A percentile compares a stretch with the other conserved stretches of the same genome.
Evolutionary conservation across 2,329 filamentous ascomycete genomes (phyloP).

Genomic region (Magnaporthiopsis poae): DNA sequence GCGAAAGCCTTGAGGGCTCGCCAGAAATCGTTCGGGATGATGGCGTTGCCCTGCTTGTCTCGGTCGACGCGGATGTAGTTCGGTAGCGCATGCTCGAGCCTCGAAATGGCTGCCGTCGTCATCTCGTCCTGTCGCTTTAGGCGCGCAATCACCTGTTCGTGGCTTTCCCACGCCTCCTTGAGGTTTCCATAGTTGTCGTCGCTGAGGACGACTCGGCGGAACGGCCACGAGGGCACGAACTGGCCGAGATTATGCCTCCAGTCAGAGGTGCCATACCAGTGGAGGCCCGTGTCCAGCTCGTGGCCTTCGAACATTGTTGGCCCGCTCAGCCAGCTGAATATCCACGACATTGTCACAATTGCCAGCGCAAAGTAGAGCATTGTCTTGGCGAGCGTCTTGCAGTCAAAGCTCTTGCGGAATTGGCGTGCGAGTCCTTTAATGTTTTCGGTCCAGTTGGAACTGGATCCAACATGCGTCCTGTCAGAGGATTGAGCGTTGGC

Average conservation of each 20-base stretch:
- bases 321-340: not conserved
- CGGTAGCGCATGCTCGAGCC: constrained; percentile 43
- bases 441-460: not conserved
- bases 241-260: constrained; percentile 16
- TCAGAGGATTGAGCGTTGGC: too few relatives aligned
- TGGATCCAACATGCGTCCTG: not conserved
- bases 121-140: constrained; percentile 23
- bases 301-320: constrained; percentile 13
- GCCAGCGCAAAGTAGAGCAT: not conserved
- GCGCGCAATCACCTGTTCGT: constrained; percentile 17
- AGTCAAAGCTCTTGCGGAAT: not conserved
- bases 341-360: not conserved
- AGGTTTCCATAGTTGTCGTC: constrained; percentile 18
- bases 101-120: constrained; percentile 29
- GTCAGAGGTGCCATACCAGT: constrained; percentile 15
- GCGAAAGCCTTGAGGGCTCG: constrained; percentile 50
- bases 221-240: constrained; percentile 15
- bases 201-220: constrained; percentile 16
- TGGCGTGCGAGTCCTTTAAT: not conserved
- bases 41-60: constrained; percentile 38
- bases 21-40: constrained; percentile 55
- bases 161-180: constrained; percentile 15
- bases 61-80: constrained; percentile 45
- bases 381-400: not conserved
- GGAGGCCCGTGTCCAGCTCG: constrained; percentile 15